phyloP scores from a whole-genome alignment of 495 filamentous ascomycete genomes.

The Bacidia gigantensis region DNA sequence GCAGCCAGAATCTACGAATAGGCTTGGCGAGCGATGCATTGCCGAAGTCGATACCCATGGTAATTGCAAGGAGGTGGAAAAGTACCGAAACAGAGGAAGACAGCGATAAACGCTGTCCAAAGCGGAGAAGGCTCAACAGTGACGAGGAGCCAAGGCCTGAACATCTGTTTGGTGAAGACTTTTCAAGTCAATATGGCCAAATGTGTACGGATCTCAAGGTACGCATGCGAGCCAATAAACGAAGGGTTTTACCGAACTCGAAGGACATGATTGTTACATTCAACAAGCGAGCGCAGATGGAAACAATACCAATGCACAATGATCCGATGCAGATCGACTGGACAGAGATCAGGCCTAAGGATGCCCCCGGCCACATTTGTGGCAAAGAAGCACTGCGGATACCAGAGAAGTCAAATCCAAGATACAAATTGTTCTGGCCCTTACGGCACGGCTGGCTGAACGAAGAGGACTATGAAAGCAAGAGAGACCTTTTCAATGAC shows the following conservation, averaged over 20 bases:
- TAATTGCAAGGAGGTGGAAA: constrained; percentile 62
- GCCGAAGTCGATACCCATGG: constrained; percentile 87
- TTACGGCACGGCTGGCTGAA: constrained; percentile 77
- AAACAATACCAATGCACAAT: constrained; percentile 84
- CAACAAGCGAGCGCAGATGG: constrained; percentile 67
- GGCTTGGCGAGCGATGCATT: constrained; percentile 88
- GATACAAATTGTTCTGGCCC: constrained; percentile 87
- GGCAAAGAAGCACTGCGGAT: constrained; percentile 74
- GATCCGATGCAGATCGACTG: constrained; percentile 86
- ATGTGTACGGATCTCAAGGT: constrained; percentile 78
- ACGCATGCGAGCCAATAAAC: constrained; percentile 84
- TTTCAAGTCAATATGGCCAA: constrained; percentile 59
- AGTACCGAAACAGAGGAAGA: constrained; percentile 72
- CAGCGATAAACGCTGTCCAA: constrained; percentile 65
- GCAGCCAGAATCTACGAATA: constrained; percentile 91
- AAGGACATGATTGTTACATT: constrained; percentile 89
- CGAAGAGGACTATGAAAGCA: constrained; percentile 70
- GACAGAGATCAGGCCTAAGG: constrained; percentile 62
- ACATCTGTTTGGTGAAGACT: constrained; percentile 74
- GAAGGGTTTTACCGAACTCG: constrained; percentile 83
- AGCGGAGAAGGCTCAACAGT: constrained; percentile 65
- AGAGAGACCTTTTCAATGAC: constrained; percentile 66
- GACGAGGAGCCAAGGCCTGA: constrained; percentile 47
- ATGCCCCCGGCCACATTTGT: constrained; percentile 57
- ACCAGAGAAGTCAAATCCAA: constrained; percentile 75